These are phyloP conservation scores for Metschnikowia hibisci DNA, from an alignment of 805 yeast species.

Conservation along the genomic window DNA sequence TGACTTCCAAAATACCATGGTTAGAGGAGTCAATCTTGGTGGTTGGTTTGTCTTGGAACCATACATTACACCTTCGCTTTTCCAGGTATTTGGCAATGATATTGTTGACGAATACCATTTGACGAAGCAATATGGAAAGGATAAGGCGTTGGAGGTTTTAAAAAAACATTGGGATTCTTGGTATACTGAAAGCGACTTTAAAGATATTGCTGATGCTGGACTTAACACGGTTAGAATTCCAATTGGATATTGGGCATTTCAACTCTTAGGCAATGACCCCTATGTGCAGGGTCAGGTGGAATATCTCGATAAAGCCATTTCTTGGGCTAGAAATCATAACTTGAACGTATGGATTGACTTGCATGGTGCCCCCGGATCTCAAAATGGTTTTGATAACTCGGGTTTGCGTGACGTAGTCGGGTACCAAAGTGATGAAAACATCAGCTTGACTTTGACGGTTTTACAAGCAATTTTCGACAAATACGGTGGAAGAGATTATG, in stretches of 20 bases:
- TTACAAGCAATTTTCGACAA: slow-evolving; percentile 52
- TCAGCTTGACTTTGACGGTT: slow-evolving; percentile 48
- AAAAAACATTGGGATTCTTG: slow-evolving; percentile 75
- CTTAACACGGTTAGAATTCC: slow-evolving; percentile 87
- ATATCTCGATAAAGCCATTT: slow-evolving; percentile 71
- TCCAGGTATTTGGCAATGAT: slow-evolving; percentile 47
- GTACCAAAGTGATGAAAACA: slow-evolving; percentile 16
- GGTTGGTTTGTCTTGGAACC: slow-evolving; percentile 92
- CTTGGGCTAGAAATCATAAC: slow-evolving; percentile 62
- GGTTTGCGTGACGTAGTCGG: slow-evolving; percentile 61
- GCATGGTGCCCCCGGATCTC: slow-evolving; percentile 97
- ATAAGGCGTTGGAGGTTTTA: slow-evolving; percentile 45
- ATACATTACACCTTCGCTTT: slow-evolving; percentile 76
- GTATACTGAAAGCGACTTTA: slow-evolving; percentile 70
- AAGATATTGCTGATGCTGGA: slow-evolving; percentile 55
- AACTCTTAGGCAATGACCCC: slow-evolving; percentile 62
- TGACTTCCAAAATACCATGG: slow-evolving; percentile 35
- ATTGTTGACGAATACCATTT: slow-evolving; percentile 78
- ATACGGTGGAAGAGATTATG: slow-evolving; percentile 59
- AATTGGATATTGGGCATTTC: slow-evolving; percentile 92
- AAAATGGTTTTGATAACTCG: slow-evolving; percentile 93
- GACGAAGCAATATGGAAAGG: slow-evolving; percentile 56
- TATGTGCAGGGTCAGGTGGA: slow-evolving; percentile 77
- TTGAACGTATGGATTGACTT: slow-evolving; percentile 85
- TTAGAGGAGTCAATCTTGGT: slow-evolving; percentile 76